These are phyloP conservation scores for Kuraishia hungarica DNA, from an alignment of 805 yeast species.

Conservation along the genomic window DNA sequence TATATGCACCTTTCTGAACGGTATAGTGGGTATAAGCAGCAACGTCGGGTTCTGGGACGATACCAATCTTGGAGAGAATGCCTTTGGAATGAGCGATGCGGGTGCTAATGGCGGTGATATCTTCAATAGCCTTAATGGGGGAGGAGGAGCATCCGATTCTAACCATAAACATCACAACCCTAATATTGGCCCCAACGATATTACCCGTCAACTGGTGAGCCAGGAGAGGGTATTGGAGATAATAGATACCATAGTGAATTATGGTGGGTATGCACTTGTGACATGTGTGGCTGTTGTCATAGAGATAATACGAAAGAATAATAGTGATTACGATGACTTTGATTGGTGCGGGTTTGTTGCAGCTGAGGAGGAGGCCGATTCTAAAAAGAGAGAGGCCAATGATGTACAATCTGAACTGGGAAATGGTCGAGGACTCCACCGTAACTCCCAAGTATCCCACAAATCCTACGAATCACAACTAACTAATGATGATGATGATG, in stretches of 20 bases:
- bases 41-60: slow-evolving; percentile 26
- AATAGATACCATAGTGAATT: slow-evolving; percentile 65
- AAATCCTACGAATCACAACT: background rate
- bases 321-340: slow-evolving; percentile 79
- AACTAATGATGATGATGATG: slow-evolving; percentile 9
- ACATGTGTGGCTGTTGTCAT: slow-evolving; percentile 92
- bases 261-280: slow-evolving; percentile 74
- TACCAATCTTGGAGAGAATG: slow-evolving; percentile 5
- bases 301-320: slow-evolving; percentile 88
- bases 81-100: slow-evolving; percentile 14
- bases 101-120: slow-evolving; percentile 2
- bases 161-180: slow-evolving; percentile 59
- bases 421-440: background rate
- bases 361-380: slow-evolving; percentile 1
- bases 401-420: background rate
- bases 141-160: background rate
- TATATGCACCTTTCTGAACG: slow-evolving; percentile 75
- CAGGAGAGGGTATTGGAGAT: slow-evolving; percentile 54
- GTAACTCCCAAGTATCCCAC: background rate
- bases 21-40: slow-evolving; percentile 53
- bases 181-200: slow-evolving; percentile 90
- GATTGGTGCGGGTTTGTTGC: slow-evolving; percentile 23
- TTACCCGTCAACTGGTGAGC: slow-evolving; percentile 84
- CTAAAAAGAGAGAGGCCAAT: background rate
- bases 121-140: background rate